Evolutionary conservation across 1,139 yeast species (phyloP).

Genomic region (Taphrina betulina): DNA sequence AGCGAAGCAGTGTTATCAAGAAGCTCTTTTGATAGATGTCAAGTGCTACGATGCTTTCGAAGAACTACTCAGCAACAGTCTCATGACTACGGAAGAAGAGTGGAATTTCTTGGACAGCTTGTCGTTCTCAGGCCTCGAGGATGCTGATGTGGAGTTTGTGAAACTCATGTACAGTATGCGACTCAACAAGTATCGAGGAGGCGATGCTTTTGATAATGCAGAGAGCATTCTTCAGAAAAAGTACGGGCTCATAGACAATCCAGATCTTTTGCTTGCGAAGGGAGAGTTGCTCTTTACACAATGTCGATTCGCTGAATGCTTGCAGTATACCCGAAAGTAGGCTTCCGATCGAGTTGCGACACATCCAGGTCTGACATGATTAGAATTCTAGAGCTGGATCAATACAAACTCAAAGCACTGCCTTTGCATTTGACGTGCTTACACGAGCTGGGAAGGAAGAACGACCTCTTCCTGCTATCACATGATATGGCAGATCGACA

Average conservation of each 20-base stretch:
- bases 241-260: slow-evolving; percentile 64
- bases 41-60: slow-evolving; percentile 93
- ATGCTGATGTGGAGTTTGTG: slow-evolving; percentile 78
- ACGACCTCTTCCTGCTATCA: slow-evolving; percentile 74
- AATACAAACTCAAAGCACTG: slow-evolving; percentile 66
- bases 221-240: slow-evolving; percentile 66
- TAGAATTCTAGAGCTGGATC: slow-evolving; percentile 56
- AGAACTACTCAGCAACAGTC: slow-evolving; percentile 68
- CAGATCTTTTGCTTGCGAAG: slow-evolving; percentile 65
- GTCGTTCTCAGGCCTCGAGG: slow-evolving; percentile 59
- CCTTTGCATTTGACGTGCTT: slow-evolving; percentile 83
- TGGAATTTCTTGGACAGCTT: slow-evolving; percentile 72
- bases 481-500: slow-evolving; percentile 85
- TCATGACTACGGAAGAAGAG: slow-evolving; percentile 78
- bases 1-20: slow-evolving; percentile 85
- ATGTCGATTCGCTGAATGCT: slow-evolving; percentile 76
- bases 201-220: slow-evolving; percentile 62
- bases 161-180: slow-evolving; percentile 72
- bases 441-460: slow-evolving; percentile 79
- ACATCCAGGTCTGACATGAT: not conserved
- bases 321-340: slow-evolving; percentile 63
- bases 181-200: slow-evolving; percentile 66
- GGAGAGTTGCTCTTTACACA: slow-evolving; percentile 75
- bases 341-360: not conserved
- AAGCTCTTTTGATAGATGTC: slow-evolving; percentile 82